A percentile compares a stretch with the other conserved stretches of the same genome.
Evolutionary conservation across 2,329 filamentous ascomycete genomes (phyloP).

Genomic region (Penicillium olsonii): DNA sequence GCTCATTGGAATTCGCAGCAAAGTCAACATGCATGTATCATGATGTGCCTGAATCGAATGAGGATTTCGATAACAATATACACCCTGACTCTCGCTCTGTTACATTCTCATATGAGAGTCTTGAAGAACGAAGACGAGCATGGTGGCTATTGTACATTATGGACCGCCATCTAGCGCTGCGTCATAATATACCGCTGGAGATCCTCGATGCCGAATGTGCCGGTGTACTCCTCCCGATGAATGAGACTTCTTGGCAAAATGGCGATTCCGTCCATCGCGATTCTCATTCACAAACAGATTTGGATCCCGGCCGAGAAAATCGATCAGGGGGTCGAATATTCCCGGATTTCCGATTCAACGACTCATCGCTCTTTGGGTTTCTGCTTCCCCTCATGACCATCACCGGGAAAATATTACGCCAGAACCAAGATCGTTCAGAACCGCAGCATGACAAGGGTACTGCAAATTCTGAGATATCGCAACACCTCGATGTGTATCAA

Average conservation of each 20-base stretch:
- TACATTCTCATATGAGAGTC: slow-evolving; percentile 69
- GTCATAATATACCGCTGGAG: slow-evolving; percentile 87
- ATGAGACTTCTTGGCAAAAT: slow-evolving; percentile 82
- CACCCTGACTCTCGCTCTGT: slow-evolving; percentile 25
- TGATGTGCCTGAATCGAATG: slow-evolving; percentile 30
- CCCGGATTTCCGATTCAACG: slow-evolving; percentile 80
- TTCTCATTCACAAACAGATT: slow-evolving; percentile 38
- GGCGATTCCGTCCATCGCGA: slow-evolving; percentile 69
- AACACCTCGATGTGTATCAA: slow-evolving; percentile 79
- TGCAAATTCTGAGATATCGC: slow-evolving; percentile 73
- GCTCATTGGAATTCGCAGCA: slow-evolving; percentile 54
- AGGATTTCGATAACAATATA: slow-evolving; percentile 39
- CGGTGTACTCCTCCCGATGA: slow-evolving; percentile 76
- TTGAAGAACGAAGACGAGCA: slow-evolving; percentile 82
- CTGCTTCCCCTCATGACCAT: slow-evolving; percentile 93
- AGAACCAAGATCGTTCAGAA: slow-evolving; percentile 70
- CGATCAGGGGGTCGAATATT: slow-evolving; percentile 60
- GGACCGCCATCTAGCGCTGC: slow-evolving; percentile 84
- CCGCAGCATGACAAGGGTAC: slow-evolving; percentile 82
- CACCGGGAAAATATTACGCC: slow-evolving; percentile 84
- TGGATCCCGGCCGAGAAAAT: slow-evolving; percentile 28
- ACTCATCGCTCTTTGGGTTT: slow-evolving; percentile 87
- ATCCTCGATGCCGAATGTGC: slow-evolving; percentile 87
- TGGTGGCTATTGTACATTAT: slow-evolving; percentile 96
- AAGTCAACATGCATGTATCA: slow-evolving; percentile 47